Evolutionary conservation across 202 grass and related monocot genomes (phyloP), one percentile per base, ranked within the genome.

Genomic region (Zizania palustris): DNA sequence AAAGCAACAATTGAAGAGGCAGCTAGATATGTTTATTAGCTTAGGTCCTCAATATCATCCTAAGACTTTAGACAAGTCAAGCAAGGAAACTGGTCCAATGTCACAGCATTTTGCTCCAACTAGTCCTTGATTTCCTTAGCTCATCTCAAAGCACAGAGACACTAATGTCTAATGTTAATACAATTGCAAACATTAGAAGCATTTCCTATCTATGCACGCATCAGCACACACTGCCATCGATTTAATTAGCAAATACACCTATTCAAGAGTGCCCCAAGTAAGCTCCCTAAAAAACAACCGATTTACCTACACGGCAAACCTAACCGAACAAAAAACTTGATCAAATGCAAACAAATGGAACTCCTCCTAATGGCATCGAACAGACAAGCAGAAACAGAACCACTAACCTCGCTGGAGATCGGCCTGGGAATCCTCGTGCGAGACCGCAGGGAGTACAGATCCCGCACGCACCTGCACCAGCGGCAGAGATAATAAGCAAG

Each of bases 391-490:
- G 28, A 38, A 34, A 53, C 71, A 37, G 57, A 70, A 38, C 15
- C 40, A 69, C 81, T 51, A 72, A 84, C 96, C 89, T 99, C 92
- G 45, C 80, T 22, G 65, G 84, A 64, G 76, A 88, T 88, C 67
- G 82, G 76, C 39, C 85, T 87, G 73, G 85, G 85, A 56, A 80
- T 83, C 78, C 83, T 87, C 54, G 69, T 21, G 60, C 87, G 67
- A 74, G 85, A 65, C 76, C 72, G 87, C 71, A 75, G 82, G 9
- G 78, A 63, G 64, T 69, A 82, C 68, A 99, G 77, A 92, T 93
- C 90, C 75, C 89, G 71, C 75, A 87, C n/a, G 83, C 85, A 93
- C 90, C 96, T 99, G 85, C 70, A 41, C 28, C 1, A 34, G 37
- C 5, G 60, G 51, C 10, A 46, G 44, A 53, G 7, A 55, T 7